Evolutionary conservation across 495 filamentous ascomycete genomes (phyloP).

Genomic region (Trichocladium antarcticum): DNA sequence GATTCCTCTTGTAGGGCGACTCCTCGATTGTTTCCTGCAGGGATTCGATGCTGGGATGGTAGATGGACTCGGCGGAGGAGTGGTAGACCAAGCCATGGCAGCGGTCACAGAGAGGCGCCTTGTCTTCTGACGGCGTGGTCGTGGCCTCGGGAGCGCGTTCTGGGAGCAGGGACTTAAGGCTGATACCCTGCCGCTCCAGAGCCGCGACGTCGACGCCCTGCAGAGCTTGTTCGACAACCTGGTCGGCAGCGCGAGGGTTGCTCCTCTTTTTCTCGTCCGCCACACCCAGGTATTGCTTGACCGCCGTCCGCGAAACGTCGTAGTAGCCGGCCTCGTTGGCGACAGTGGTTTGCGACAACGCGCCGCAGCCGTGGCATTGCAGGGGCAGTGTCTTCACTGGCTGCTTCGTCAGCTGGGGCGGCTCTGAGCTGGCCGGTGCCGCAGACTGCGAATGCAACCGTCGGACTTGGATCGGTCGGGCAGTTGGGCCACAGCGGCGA

Average conservation of each 20-base stretch:
- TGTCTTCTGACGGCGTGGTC: neutral
- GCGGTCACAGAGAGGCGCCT: conserved; percentile 60
- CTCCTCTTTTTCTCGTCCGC: conserved; percentile 11
- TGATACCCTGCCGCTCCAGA: conserved; percentile 34
- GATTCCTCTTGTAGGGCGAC: conserved; percentile 76
- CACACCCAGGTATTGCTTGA: conserved; percentile 35
- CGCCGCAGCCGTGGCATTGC: conserved; percentile 82
- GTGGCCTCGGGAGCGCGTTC: conserved; percentile 10
- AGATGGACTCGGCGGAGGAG: conserved; percentile 52
- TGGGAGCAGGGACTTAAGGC: conserved; percentile 24
- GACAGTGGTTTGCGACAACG: conserved; percentile 59
- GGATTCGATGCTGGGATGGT: conserved; percentile 65
- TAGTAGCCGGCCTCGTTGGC: conserved; percentile 72
- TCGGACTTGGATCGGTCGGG: conserved; percentile 17
- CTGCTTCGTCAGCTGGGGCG: neutral
- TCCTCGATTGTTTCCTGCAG: conserved; percentile 73
- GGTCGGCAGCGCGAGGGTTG: conserved; percentile 22
- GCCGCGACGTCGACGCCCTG: conserved; percentile 30
- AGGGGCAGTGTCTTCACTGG: conserved; percentile 36
- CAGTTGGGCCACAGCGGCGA: conserved; percentile 11
- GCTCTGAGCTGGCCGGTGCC: neutral
- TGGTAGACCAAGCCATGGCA: conserved; percentile 77
- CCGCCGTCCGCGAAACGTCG: conserved; percentile 42
- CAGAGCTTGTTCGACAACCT: conserved; percentile 33
- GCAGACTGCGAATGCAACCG: conserved; percentile 22